Evolutionary conservation across 805 yeast species (phyloP), one percentile per base, ranked within the genome.

Genomic region (Pichia exigua): DNA sequence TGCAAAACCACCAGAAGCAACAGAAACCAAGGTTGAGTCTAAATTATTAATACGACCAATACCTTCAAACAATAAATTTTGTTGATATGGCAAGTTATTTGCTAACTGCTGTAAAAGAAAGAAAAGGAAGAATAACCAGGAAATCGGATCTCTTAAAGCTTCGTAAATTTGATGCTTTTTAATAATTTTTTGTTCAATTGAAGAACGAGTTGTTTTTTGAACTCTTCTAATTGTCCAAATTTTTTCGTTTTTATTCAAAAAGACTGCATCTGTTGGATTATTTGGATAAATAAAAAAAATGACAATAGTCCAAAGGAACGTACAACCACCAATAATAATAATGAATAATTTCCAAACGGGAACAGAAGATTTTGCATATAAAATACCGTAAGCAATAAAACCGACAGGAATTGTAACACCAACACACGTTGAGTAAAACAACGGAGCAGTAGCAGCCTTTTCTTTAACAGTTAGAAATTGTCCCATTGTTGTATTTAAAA

Each of bases 1-100:
- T 10, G 76, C 73, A 54, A 70, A 78, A 2, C 81, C 81, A 55
- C 78, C 76, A 42, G 76, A 66, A 1, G 81, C 83, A 45, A 76
- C 81, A 13, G 78, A 70, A 9, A 78, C 81, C 42, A 78, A 65
- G 0, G 82, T 77, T 1, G 83, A 70, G 53, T 69, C 73, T 58
- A 76, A 64, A 52, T 66, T 72, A 22, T 69, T 62, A 32, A 68
- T 65, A 43, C 50, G 44, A 35, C 73, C 73, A 61, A 79, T 68
- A 48, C 70, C 70, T 39, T 66, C 70, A 52, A 71, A 79, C 30
- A 79, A 60, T 44, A 78, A 57, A 44, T 75, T 75, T 53, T 76
- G 80, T 57, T 79, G 83, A 56, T 76, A 79, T 6, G 78, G 67
- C 48, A 79, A 61, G 59, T 77, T 77, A 55, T 79, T 80, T 1